A percentile compares a stretch with the other conserved stretches of the same genome.
Conservation (phyloP, 148 eudicot genomes). For the Camellia japonica region DNA sequence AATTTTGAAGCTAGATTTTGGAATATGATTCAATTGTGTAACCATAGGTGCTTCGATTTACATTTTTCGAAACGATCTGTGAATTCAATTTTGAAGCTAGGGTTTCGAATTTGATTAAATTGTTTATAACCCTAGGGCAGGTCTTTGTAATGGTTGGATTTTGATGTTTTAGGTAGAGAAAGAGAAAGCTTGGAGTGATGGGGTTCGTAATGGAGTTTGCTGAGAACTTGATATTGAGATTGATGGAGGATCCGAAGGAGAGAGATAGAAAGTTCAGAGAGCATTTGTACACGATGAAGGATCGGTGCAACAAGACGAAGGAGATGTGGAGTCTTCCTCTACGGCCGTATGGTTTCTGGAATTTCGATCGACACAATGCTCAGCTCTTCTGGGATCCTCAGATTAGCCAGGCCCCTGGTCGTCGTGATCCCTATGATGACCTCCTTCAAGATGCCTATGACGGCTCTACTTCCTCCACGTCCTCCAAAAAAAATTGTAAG, state of each 20-base stretch:
- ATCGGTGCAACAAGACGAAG: conserved; percentile 69
- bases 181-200: conserved; percentile 31
- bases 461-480: conserved; percentile 19
- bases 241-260: conserved; percentile 87
- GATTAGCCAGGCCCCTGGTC: conserved; percentile 85
- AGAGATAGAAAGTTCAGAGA: conserved; percentile 82
- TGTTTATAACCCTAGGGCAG: background rate
- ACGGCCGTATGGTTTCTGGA: conserved; percentile 96
- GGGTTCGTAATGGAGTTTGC: conserved; percentile 86
- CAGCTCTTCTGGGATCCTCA: conserved; percentile 94
- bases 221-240: conserved; percentile 70
- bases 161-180: background rate
- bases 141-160: background rate
- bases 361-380: conserved; percentile 82
- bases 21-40: background rate
- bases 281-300: conserved; percentile 61
- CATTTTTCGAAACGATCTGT: background rate
- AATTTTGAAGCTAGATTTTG: background rate
- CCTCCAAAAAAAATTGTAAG: conserved; percentile 39
- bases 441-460: conserved; percentile 45
- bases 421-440: conserved; percentile 92
- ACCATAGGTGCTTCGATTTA: no score
- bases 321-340: conserved; percentile 81
- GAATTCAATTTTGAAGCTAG: background rate
- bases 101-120: background rate